Base-by-base conservation (phyloP, 441 rosid species). In the Croton laevigatus region DNA sequence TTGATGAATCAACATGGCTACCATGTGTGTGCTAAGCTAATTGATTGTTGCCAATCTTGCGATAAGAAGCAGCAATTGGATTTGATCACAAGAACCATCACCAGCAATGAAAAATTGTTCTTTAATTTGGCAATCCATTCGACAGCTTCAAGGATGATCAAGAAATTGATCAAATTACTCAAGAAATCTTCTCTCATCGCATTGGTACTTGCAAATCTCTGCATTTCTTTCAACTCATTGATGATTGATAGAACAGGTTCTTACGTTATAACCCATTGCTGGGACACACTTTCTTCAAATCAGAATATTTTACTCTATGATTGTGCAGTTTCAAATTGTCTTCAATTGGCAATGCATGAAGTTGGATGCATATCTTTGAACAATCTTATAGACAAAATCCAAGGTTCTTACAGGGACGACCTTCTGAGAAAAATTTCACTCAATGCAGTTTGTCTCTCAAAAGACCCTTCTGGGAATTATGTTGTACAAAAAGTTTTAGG, bases 311-410 rank as follows among this genome's bases (percentile, higher is more conserved):
- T 52, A 3, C 55, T 82, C 2, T 75, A 77, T 36, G 48, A 58
- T 6, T 49, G 65, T 23, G 74, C 72, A 17, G 73, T 75, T 0
- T 3, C 45, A 1, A 23, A 53, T 9, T 73, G 76, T 46, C 75
- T 59, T 8, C 4, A 17, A 3, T 54, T 79, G 40, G 81, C 82
- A 32, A 73, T 65, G 6, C 19, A 78, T 51, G 19, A 27, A 58
- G n/a, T 6, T 3, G 86, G 85, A 6, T 80, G 80, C n/a, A n/a
- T 40, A 12, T 49, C 75, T 5, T 2, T 77, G n/a, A 79, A 75
- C 49, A 59, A 66, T 13, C 45, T 82, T 55, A 71, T 80, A 22
- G 71, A 68, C 14, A 72, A 53, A 9, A 78, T 65, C 68, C 68
- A 16, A 12, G 81, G 80, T 10, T 14, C 14, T 0, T 62, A 66